These are phyloP conservation scores for Furcasterigmium sp. DNA, from an alignment of 2,329 filamentous ascomycete species.

Conservation along the genomic window DNA sequence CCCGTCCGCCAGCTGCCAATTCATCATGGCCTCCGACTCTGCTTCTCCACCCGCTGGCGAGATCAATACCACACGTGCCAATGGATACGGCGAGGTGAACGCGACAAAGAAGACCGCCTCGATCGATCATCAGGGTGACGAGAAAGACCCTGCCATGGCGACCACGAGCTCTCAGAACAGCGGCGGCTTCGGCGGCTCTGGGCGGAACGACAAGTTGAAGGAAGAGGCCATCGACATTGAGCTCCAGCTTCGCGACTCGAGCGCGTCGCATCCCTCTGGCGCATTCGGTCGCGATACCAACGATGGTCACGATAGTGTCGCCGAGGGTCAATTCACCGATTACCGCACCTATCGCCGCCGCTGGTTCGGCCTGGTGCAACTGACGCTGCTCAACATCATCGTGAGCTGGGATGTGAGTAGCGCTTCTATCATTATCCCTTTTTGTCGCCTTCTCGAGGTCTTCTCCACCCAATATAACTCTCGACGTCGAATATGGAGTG, in stretches of 20 bases:
- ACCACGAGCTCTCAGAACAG: not conserved
- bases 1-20: too few species aligned
- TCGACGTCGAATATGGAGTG: too few species aligned
- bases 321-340: slow-evolving; percentile 18
- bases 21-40: too few species aligned
- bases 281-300: slow-evolving; percentile 13
- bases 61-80: too few species aligned
- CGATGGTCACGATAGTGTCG: slow-evolving; percentile 17
- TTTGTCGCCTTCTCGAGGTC: not conserved
- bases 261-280: slow-evolving; percentile 2
- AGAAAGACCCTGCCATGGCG: not conserved
- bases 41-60: too few species aligned
- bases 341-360: slow-evolving; percentile 68
- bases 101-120: too few species aligned
- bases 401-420: slow-evolving; percentile 89
- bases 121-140: too few species aligned
- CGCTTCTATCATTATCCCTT: not conserved
- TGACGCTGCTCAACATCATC: slow-evolving; percentile 85
- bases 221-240: slow-evolving; percentile 10
- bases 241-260: slow-evolving; percentile 7
- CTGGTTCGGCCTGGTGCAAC: slow-evolving; percentile 80
- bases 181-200: not conserved
- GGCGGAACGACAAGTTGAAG: not conserved
- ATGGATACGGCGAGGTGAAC: too few species aligned
- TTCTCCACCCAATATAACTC: not conserved